These are phyloP conservation scores for Chalciporus chontae DNA, from an alignment of 768 basidiomycete genomes.

Conservation along the genomic window DNA sequence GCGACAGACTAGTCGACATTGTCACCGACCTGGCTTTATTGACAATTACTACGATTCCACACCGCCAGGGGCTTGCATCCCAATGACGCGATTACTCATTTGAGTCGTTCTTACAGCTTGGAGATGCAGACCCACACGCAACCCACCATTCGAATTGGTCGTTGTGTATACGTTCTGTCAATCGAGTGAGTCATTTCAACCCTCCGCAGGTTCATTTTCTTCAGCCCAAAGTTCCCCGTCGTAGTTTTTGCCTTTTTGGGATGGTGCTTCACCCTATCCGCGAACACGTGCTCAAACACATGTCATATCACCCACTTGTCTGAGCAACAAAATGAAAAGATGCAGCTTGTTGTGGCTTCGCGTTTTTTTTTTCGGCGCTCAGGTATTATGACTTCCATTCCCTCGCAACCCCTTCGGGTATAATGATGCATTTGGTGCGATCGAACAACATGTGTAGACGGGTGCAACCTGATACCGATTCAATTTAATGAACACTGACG, in stretches of 20 bases:
- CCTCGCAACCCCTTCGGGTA: slow-evolving; percentile 16
- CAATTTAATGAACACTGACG: background rate
- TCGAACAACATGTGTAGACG: slow-evolving; percentile 13
- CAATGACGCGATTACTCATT: background rate
- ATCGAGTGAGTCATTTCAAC: background rate
- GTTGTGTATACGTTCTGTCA: no score
- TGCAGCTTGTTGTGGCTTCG: slow-evolving; percentile 23
- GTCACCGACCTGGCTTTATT: background rate
- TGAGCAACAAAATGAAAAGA: slow-evolving; percentile 19
- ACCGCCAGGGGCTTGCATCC: background rate
- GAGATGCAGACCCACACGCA: background rate
- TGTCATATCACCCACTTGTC: slow-evolving; percentile 12
- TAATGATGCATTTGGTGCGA: slow-evolving; percentile 22
- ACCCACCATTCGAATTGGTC: background rate
- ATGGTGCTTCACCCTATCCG: slow-evolving; percentile 9
- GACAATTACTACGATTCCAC: background rate
- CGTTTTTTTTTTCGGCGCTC: slow-evolving; percentile 10
- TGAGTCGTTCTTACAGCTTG: background rate
- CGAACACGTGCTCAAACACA: slow-evolving; percentile 19
- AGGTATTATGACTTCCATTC: slow-evolving; percentile 21
- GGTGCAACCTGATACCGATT: slow-evolving; percentile 13
- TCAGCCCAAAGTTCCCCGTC: slow-evolving; percentile 21
- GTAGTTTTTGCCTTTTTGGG: slow-evolving; percentile 15
- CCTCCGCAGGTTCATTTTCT: slow-evolving; percentile 6
- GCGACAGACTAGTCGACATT: background rate